Conservation (phyloP, 2,329 filamentous ascomycete species). For the Stromatinia cepivora region DNA sequence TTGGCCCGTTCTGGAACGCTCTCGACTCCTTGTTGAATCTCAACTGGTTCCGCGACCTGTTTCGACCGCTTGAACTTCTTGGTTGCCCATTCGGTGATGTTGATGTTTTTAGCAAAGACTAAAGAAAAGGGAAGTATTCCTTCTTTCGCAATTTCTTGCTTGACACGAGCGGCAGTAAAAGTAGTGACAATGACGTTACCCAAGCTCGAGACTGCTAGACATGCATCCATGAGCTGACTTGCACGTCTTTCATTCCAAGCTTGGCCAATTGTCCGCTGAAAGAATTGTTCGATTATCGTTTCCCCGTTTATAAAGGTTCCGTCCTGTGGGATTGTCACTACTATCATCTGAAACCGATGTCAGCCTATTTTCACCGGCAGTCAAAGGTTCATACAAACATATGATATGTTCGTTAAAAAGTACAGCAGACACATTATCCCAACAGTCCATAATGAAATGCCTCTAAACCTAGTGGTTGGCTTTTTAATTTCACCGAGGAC, state of each 20-base stretch:
- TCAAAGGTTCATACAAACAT: slow-evolving; percentile 42
- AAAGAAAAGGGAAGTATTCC: slow-evolving; percentile 49
- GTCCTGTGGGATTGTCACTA: slow-evolving; percentile 22
- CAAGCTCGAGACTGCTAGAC: slow-evolving; percentile 52
- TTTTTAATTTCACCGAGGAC: slow-evolving; percentile 27
- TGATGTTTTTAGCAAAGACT: slow-evolving; percentile 50
- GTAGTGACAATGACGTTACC: slow-evolving; percentile 56
- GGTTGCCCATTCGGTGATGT: slow-evolving; percentile 33
- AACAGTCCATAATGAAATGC: slow-evolving; percentile 30
- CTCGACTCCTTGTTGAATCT: slow-evolving; percentile 38
- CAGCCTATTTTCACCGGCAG: neutral
- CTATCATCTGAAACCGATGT: slow-evolving; percentile 33
- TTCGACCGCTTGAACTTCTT: slow-evolving; percentile 27
- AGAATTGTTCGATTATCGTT: slow-evolving; percentile 42
- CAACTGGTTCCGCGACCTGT: slow-evolving; percentile 30
- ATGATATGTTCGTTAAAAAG: slow-evolving; percentile 44
- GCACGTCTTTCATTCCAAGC: slow-evolving; percentile 33
- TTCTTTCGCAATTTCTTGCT: slow-evolving; percentile 62
- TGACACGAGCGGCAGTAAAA: slow-evolving; percentile 55
- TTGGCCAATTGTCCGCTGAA: slow-evolving; percentile 40
- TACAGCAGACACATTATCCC: slow-evolving; percentile 41
- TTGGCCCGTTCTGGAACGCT: slow-evolving; percentile 2
- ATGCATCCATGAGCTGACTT: slow-evolving; percentile 45
- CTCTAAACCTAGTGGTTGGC: slow-evolving; percentile 35
- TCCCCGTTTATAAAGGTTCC: neutral